phyloP scores from a whole-genome alignment of 2,329 filamentous ascomycete genomes.

The Sporothrix euskadiensis region DNA sequence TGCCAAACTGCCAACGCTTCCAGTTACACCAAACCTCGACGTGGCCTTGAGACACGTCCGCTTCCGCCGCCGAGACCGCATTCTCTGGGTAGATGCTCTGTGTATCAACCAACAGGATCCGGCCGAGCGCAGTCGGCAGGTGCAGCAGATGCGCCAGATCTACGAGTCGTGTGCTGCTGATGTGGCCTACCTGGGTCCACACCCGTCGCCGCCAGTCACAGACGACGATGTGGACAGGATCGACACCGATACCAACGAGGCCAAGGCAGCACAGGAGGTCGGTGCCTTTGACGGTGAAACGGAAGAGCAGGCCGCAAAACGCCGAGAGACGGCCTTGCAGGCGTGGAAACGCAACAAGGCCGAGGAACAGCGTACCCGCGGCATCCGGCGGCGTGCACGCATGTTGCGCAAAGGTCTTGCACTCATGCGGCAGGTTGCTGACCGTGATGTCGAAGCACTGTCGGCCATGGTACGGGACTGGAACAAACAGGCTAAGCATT shows the following conservation, averaged over 20 bases:
- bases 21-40: constrained; percentile 28
- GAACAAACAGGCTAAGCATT: neutral
- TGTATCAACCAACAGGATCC: constrained; percentile 33
- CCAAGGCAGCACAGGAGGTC: constrained; percentile 26
- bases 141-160: constrained; percentile 30
- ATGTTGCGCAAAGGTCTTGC: constrained; percentile 13
- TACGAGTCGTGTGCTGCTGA: constrained; percentile 26
- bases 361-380: neutral
- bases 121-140: constrained; percentile 29
- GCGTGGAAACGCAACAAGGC: neutral
- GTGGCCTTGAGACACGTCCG: constrained; percentile 29
- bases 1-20: neutral
- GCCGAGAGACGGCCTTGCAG: too few relatives aligned
- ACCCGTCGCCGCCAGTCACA: constrained; percentile 12
- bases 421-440: constrained; percentile 21
- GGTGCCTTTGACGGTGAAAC: neutral
- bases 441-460: neutral
- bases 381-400: neutral
- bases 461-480: constrained; percentile 21
- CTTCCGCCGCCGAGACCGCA: neutral
- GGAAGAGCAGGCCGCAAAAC: neutral
- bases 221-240: neutral
- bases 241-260: constrained; percentile 20
- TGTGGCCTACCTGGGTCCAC: constrained; percentile 27
- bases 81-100: constrained; percentile 33